A percentile compares a stretch with the other conserved stretches of the same genome.
Evolutionary conservation across 257 asterid species (phyloP).

Genomic region (Thymus mandschuricus): DNA sequence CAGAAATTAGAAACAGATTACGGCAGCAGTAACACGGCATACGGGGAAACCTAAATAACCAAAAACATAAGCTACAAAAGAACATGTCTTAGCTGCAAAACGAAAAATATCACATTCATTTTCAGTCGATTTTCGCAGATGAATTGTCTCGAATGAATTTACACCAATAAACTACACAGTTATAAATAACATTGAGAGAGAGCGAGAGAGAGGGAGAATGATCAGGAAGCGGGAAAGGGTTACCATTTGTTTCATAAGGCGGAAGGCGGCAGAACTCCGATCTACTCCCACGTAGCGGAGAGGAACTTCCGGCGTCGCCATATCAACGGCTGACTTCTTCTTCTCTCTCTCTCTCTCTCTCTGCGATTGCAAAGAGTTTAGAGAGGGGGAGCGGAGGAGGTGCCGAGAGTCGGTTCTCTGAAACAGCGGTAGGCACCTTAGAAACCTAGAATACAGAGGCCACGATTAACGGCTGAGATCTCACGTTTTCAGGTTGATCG

Average conservation of each 20-base stretch:
- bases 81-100: conserved; percentile 1
- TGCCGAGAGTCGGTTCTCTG: background rate
- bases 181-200: background rate
- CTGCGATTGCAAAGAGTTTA: conserved; percentile 1
- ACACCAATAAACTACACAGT: background rate
- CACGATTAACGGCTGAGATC: conserved; percentile 1
- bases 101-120: background rate
- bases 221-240: background rate
- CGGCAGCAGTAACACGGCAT: conserved; percentile 10
- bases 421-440: background rate
- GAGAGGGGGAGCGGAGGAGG: background rate
- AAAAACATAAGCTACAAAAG: conserved; percentile 2
- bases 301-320: conserved; percentile 94
- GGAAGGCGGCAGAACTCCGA: conserved; percentile 92
- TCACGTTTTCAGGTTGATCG: background rate
- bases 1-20: background rate
- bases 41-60: background rate
- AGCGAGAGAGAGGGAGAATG: background rate
- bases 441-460: conserved; percentile 1
- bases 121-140: background rate
- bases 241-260: conserved; percentile 99
- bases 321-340: conserved; percentile 15
- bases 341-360: background rate
- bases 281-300: conserved; percentile 86
- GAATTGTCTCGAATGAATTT: background rate